Evolutionary conservation across 352 stramenopile species (phyloP).

Genomic region (Globisporangium camurandrum): DNA sequence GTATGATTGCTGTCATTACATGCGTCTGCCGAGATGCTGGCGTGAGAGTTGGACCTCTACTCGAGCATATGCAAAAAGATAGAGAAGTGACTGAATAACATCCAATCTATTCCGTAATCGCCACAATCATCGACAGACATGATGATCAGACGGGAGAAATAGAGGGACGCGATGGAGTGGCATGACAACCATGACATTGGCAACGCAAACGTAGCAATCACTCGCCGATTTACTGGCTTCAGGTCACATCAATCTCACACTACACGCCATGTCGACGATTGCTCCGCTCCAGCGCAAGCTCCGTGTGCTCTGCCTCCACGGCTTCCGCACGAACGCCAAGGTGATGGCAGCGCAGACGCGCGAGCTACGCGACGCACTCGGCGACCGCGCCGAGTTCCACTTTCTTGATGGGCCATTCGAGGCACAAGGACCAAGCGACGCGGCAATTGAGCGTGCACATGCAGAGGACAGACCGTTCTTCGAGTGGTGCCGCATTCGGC

Average conservation of each 20-base stretch:
- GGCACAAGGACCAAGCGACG: constrained; percentile 47
- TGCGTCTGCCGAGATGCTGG: too few relatives aligned
- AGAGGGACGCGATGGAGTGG: too few relatives aligned
- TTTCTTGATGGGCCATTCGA: constrained; percentile 57
- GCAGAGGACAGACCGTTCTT: constrained; percentile 58
- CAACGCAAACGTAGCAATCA: not conserved
- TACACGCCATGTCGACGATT: constrained; percentile 6
- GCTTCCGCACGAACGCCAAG: constrained; percentile 59
- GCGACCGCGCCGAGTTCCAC: constrained; percentile 52
- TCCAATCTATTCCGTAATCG: constrained; percentile 6
- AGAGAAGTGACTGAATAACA: too few relatives aligned
- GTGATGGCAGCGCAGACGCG: constrained; percentile 68
- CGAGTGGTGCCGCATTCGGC: constrained; percentile 48
- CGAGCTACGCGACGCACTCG: constrained; percentile 48
- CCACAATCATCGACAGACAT: not conserved
- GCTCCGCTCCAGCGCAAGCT: constrained; percentile 17
- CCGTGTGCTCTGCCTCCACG: constrained; percentile 67
- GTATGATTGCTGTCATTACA: too few relatives aligned
- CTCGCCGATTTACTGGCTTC: not conserved
- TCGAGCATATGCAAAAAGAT: too few relatives aligned
- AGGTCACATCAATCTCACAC: too few relatives aligned
- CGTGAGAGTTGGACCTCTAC: too few relatives aligned
- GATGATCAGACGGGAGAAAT: not conserved
- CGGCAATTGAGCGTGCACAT: constrained; percentile 45
- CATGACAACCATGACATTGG: too few relatives aligned